Percentiles rank a stretch among this genome's conserved stretches.
phyloP scores from a whole-genome alignment of 2,329 filamentous ascomycete genomes.

The Aspergillus ibericus region DNA sequence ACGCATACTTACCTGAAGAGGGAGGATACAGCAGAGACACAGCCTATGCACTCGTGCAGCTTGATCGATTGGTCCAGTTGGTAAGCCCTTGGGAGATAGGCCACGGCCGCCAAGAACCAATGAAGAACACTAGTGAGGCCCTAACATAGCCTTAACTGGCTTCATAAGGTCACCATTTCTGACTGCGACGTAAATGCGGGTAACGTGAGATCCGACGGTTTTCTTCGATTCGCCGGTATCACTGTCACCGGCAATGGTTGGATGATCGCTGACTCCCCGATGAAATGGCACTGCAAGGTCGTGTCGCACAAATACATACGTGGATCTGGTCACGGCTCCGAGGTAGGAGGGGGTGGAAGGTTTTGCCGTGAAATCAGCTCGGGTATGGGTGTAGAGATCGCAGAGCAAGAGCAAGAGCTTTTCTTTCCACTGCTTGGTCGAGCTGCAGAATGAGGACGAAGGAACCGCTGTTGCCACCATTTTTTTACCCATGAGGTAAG shows the following conservation, averaged over 20 bases:
- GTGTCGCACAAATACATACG: slow-evolving; percentile 36
- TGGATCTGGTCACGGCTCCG: slow-evolving; percentile 23
- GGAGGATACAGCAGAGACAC: neutral
- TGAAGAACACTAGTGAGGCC: neutral
- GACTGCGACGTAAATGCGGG: neutral
- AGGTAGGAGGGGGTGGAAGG: slow-evolving; percentile 18
- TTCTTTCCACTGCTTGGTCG: neutral
- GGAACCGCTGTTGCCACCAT: neutral
- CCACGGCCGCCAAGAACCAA: neutral
- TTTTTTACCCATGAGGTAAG: neutral
- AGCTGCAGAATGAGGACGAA: neutral
- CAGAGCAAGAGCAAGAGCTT: neutral
- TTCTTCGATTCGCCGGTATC: slow-evolving; percentile 21
- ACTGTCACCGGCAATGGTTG: slow-evolving; percentile 7
- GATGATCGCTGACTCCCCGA: slow-evolving; percentile 28
- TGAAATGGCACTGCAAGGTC: slow-evolving; percentile 34
- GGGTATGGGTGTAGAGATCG: slow-evolving; percentile 13
- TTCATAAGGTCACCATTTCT: neutral
- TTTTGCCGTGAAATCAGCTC: slow-evolving; percentile 10
- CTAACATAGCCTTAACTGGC: neutral
- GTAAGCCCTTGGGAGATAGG: neutral
- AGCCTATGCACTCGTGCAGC: no score
- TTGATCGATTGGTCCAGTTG: neutral
- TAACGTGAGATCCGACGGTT: slow-evolving; percentile 24
- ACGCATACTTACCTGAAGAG: neutral